Evolutionary conservation across 2,329 filamentous ascomycete genomes (phyloP).

Genomic region (Ampelomyces quisqualis): DNA sequence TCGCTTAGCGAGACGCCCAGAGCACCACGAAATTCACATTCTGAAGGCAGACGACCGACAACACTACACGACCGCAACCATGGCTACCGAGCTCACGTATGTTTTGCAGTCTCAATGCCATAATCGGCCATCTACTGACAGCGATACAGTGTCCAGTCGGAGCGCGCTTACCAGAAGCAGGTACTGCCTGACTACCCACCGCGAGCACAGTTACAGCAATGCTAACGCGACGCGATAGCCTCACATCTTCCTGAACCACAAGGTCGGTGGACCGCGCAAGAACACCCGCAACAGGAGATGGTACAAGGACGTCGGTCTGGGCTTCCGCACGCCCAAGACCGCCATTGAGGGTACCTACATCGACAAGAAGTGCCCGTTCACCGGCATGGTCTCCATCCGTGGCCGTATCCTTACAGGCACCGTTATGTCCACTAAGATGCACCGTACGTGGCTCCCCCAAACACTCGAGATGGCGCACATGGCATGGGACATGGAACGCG

Average conservation of each 20-base stretch:
- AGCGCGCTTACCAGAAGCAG: conserved; percentile 97
- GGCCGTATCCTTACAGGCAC: conserved; percentile 99
- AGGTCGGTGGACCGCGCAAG: conserved; percentile 68
- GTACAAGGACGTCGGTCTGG: conserved; percentile 99
- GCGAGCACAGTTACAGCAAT: conserved; percentile 21
- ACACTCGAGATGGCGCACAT: not conserved
- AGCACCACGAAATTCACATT: conserved; percentile 16
- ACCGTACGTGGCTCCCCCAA: conserved; percentile 60
- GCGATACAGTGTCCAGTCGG: conserved; percentile 91
- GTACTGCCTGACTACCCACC: conserved; percentile 29
- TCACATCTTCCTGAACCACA: conserved; percentile 99
- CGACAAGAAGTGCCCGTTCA: conserved; percentile 99
- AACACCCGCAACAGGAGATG: conserved; percentile 67
- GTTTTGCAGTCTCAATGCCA: conserved; percentile 14
- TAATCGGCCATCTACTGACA: conserved; percentile 25
- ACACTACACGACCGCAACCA: conserved; percentile 43
- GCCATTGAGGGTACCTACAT: conserved; percentile 99
- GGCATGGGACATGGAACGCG: not conserved
- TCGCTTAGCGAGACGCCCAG: conserved; percentile 21
- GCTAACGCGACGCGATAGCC: conserved; percentile 63
- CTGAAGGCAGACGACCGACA: conserved; percentile 33
- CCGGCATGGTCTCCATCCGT: conserved; percentile 97
- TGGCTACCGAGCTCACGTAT: conserved; percentile 49
- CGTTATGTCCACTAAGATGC: conserved; percentile 99
- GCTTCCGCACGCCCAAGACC: conserved; percentile 97